A percentile compares a stretch with the other conserved stretches of the same genome.
Evolutionary conservation across 176 grass and related monocot species (phyloP).

Genomic region (Carex myosuroides): DNA sequence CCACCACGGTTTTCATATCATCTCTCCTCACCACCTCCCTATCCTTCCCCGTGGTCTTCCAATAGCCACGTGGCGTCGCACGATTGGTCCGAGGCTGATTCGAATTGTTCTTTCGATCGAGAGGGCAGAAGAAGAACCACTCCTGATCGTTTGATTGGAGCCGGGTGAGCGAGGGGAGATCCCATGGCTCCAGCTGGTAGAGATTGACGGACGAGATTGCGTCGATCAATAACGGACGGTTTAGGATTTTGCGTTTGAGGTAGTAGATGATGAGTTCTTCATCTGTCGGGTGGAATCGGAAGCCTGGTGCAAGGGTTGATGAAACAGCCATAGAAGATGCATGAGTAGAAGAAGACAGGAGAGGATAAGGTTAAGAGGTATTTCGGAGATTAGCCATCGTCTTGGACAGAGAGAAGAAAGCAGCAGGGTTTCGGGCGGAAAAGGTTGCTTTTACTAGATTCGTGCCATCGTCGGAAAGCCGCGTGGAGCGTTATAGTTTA

Average conservation of each 20-base stretch:
- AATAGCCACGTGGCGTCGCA: conserved; percentile 65
- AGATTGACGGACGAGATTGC: conserved; percentile 84
- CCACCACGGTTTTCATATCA: conserved; percentile 29
- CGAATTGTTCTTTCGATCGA: conserved; percentile 57
- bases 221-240: conserved; percentile 52
- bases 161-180: conserved; percentile 54
- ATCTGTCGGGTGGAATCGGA: conserved; percentile 28
- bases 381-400: neutral
- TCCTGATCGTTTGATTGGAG: conserved; percentile 73
- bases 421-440: neutral
- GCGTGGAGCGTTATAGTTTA: neutral
- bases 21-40: conserved; percentile 47
- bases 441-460: neutral
- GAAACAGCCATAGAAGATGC: conserved; percentile 5
- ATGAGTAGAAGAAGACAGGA: neutral
- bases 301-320: conserved; percentile 43
- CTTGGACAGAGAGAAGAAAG: neutral
- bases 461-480: neutral
- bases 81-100: conserved; percentile 62
- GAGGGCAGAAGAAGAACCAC: conserved; percentile 90
- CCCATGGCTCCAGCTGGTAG: conserved; percentile 84
- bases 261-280: conserved; percentile 81
- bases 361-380: neutral
- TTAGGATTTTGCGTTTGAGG: conserved; percentile 52
- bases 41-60: conserved; percentile 98